A percentile compares a stretch with the other conserved stretches of the same genome.
Evolutionary conservation across 2,329 filamentous ascomycete genomes (phyloP).

Genomic region (Xylaria sp.): DNA sequence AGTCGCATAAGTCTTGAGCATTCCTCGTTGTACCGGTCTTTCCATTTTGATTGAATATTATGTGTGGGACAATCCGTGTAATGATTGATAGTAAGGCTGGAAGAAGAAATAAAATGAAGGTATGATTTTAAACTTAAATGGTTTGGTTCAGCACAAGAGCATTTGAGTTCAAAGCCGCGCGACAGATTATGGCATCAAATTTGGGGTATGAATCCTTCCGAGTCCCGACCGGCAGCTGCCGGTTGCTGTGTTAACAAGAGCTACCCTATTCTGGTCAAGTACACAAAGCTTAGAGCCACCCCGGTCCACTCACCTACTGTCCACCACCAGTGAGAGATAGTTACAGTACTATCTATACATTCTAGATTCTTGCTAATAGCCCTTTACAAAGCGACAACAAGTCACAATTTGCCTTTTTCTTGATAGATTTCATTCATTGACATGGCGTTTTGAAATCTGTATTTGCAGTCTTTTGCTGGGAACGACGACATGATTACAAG

Average conservation of each 20-base stretch:
- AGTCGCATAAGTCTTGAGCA: constrained; percentile 33
- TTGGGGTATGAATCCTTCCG: background rate
- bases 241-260: constrained; percentile 36
- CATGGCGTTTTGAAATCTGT: constrained; percentile 42
- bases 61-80: background rate
- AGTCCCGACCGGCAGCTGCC: background rate
- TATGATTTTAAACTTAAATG: background rate
- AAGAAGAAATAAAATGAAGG: background rate
- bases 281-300: constrained; percentile 25
- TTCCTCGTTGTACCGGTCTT: constrained; percentile 35
- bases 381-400: constrained; percentile 24
- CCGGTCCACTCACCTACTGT: background rate
- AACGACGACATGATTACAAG: constrained; percentile 48
- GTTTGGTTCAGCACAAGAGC: background rate
- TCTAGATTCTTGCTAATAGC: constrained; percentile 19
- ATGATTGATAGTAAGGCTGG: background rate
- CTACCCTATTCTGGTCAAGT: constrained; percentile 32
- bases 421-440: constrained; percentile 32
- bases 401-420: constrained; percentile 37
- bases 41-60: constrained; percentile 34
- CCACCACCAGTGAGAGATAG: background rate
- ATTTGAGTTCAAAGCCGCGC: background rate
- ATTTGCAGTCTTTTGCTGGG: constrained; percentile 40
- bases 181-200: background rate
- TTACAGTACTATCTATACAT: constrained; percentile 6